Evolutionary conservation across 2,329 filamentous ascomycete species (phyloP).

Genomic region (Phyllosticta paracitricarpa): DNA sequence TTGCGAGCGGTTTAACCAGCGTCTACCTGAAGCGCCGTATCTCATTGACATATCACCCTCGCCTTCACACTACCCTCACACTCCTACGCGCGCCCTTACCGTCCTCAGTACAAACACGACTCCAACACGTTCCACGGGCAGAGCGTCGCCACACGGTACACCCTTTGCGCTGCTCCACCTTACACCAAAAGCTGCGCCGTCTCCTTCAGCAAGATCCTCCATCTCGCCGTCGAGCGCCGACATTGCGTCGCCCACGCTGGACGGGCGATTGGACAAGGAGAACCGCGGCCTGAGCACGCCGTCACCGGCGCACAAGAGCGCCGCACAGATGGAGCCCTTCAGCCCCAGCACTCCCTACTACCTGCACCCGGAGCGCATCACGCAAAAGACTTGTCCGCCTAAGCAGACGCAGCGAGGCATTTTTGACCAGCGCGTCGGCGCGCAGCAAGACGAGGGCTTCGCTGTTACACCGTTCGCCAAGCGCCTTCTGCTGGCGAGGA

Average conservation of each 20-base stretch:
- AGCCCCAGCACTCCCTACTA: constrained; percentile 39
- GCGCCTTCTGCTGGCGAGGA: constrained; percentile 16
- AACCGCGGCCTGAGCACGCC: constrained; percentile 13
- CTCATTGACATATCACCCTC: constrained; percentile 19
- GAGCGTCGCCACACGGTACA: constrained; percentile 20
- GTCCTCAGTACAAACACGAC: constrained; percentile 11
- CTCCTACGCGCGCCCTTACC: constrained; percentile 12
- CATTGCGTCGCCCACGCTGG: neutral
- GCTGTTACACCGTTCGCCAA: constrained; percentile 15
- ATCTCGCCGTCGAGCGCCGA: constrained; percentile 6
- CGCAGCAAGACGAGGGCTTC: neutral
- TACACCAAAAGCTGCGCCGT: constrained; percentile 17
- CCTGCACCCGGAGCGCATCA: constrained; percentile 31
- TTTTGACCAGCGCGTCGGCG: constrained; percentile 2
- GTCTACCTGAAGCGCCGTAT: constrained; percentile 24
- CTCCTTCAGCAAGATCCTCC: constrained; percentile 20
- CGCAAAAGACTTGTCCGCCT: constrained; percentile 45
- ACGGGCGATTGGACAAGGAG: constrained; percentile 8
- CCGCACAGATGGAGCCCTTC: neutral
- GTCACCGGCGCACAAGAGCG: constrained; percentile 20
- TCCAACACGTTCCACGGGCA: constrained; percentile 19
- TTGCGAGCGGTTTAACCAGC: constrained; percentile 25
- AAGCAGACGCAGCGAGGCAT: constrained; percentile 29
- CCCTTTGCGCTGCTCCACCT: constrained; percentile 12
- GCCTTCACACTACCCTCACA: constrained; percentile 5